Evolutionary conservation across 2,329 filamentous ascomycete genomes (phyloP).

Genomic region (Fusarium neocosmosporiellum): DNA sequence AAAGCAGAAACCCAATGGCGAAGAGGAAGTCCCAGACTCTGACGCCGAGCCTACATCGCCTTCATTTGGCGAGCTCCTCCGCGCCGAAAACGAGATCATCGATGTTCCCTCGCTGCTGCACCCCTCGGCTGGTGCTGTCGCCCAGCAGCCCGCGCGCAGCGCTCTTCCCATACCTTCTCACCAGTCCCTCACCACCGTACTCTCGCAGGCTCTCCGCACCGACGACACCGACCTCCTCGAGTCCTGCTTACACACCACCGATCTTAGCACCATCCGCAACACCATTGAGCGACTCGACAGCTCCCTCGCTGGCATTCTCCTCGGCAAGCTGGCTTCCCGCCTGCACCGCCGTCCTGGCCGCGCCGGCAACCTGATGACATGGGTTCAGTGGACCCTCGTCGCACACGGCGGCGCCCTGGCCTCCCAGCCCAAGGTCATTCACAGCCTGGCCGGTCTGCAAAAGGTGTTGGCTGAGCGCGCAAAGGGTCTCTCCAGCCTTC

Average conservation of each 20-base stretch:
- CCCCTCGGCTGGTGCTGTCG: slow-evolving; percentile 46
- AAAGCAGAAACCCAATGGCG: slow-evolving; percentile 42
- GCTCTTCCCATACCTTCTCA: slow-evolving; percentile 73
- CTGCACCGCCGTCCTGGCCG: slow-evolving; percentile 89
- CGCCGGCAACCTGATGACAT: slow-evolving; percentile 89
- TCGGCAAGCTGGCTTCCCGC: slow-evolving; percentile 86
- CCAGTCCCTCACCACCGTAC: slow-evolving; percentile 89
- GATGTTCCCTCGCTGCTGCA: slow-evolving; percentile 76
- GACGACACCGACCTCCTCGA: slow-evolving; percentile 92
- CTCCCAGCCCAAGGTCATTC: slow-evolving; percentile 84
- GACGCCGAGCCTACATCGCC: slow-evolving; percentile 66
- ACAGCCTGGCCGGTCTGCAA: slow-evolving; percentile 81
- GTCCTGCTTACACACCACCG: slow-evolving; percentile 86
- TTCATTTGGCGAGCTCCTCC: slow-evolving; percentile 89
- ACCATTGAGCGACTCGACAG: slow-evolving; percentile 94
- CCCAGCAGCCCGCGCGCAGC: slow-evolving; percentile 57
- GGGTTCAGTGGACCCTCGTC: slow-evolving; percentile 95
- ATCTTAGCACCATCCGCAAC: slow-evolving; percentile 80
- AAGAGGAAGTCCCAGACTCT: slow-evolving; percentile 45
- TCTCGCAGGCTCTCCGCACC: slow-evolving; percentile 91
- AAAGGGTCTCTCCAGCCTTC: slow-evolving; percentile 81
- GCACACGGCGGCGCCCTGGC: slow-evolving; percentile 92
- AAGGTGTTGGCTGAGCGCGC: slow-evolving; percentile 90
- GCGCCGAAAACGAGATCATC: slow-evolving; percentile 76
- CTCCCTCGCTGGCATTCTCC: slow-evolving; percentile 79